Percentiles rank a stretch among this genome's conserved stretches.
These are phyloP conservation scores for Cordyceps militaris DNA, from an alignment of 2,329 filamentous ascomycete species.

Conservation along the genomic window DNA sequence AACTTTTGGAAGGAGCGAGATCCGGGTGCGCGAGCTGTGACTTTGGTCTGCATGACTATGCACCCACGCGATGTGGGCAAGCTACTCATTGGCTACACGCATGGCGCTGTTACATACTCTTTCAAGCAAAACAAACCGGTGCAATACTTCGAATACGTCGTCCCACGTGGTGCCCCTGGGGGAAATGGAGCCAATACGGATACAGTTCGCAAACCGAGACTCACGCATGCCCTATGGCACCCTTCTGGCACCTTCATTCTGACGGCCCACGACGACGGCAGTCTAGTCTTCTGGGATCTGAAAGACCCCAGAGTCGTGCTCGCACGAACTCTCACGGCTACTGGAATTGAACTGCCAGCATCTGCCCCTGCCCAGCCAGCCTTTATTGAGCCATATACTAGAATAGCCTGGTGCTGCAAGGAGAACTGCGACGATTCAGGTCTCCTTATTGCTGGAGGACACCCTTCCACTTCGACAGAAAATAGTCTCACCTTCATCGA, in stretches of 20 bases:
- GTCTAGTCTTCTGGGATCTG: conserved; percentile 87
- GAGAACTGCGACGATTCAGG: conserved; percentile 89
- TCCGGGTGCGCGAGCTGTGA: conserved; percentile 50
- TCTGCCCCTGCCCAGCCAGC: conserved; percentile 43
- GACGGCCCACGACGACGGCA: conserved; percentile 84
- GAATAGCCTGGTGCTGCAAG: conserved; percentile 89
- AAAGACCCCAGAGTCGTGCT: conserved; percentile 80
- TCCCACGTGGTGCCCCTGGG: conserved; percentile 79
- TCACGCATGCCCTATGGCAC: conserved; percentile 88
- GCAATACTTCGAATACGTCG: conserved; percentile 74
- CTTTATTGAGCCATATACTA: conserved; percentile 66
- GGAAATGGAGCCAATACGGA: conserved; percentile 60
- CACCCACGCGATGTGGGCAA: conserved; percentile 91
- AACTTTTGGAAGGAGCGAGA: conserved; percentile 79
- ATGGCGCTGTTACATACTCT: conserved; percentile 84
- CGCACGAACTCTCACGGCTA: conserved; percentile 71
- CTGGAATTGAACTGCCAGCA: conserved; percentile 63
- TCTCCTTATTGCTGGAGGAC: conserved; percentile 77
- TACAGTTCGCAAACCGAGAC: conserved; percentile 58
- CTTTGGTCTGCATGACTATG: conserved; percentile 71
- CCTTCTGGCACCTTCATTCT: conserved; percentile 85
- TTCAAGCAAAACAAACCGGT: conserved; percentile 83
- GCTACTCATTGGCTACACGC: conserved; percentile 80
- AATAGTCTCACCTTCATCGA: conserved; percentile 87
- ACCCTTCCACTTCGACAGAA: conserved; percentile 55